Evolutionary conservation across 352 stramenopile species (phyloP).

Genomic region (Pilasporangium apinafurcum): DNA sequence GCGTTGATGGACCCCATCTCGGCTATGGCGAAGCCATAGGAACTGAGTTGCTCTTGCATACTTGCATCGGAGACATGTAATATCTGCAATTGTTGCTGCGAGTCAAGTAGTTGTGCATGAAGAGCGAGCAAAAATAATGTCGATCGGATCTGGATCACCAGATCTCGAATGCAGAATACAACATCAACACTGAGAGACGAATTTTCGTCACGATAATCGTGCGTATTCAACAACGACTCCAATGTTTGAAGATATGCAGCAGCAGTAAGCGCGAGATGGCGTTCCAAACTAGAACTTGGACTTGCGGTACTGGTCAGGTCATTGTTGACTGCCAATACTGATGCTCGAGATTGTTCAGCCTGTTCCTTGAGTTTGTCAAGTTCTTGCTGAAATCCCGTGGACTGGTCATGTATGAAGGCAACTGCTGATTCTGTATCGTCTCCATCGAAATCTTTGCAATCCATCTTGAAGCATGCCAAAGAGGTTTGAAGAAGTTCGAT

Average conservation of each 20-base stretch:
- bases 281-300: conserved; percentile 26
- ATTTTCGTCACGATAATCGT: not conserved
- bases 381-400: conserved; percentile 31
- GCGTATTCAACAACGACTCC: conserved; percentile 11
- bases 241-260: conserved; percentile 23
- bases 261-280: conserved; percentile 31
- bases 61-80: conserved; percentile 20
- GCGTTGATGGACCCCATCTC: conserved; percentile 45
- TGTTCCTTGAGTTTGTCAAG: conserved; percentile 48
- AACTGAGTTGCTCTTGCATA: conserved; percentile 23
- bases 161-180: conserved; percentile 24
- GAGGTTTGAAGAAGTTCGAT: conserved; percentile 34
- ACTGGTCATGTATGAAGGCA: conserved; percentile 22
- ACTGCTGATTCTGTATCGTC: conserved; percentile 13
- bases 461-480: conserved; percentile 24
- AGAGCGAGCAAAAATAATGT: conserved; percentile 46
- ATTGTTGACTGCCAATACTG: not conserved
- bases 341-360: conserved; percentile 17
- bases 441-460: conserved; percentile 6
- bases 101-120: conserved; percentile 28
- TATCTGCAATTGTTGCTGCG: conserved; percentile 20
- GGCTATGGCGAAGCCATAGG: conserved; percentile 38
- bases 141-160: conserved; percentile 54
- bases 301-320: conserved; percentile 5
- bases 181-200: no score